phyloP scores from a whole-genome alignment of 2,329 filamentous ascomycete species.

The Colletotrichum eremochloae region DNA sequence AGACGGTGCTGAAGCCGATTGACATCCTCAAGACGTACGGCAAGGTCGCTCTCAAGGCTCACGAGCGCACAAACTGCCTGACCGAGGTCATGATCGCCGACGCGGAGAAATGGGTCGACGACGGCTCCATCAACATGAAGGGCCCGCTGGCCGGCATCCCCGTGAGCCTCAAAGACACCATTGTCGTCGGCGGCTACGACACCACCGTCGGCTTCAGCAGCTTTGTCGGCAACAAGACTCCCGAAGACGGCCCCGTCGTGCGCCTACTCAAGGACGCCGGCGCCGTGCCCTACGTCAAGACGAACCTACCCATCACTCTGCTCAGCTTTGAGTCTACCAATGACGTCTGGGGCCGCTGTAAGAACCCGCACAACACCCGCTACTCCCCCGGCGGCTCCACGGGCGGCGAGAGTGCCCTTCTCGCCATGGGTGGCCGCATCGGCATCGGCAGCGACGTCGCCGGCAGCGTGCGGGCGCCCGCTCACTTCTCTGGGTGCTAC shows the following conservation, averaged over 20 bases:
- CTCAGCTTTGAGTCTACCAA: slow-evolving; percentile 87
- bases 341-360: slow-evolving; percentile 83
- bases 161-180: slow-evolving; percentile 84
- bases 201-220: slow-evolving; percentile 84
- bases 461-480: slow-evolving; percentile 87
- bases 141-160: slow-evolving; percentile 90
- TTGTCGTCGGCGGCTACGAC: slow-evolving; percentile 87
- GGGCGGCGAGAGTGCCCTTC: slow-evolving; percentile 84
- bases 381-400: slow-evolving; percentile 93
- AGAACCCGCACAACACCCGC: slow-evolving; percentile 85
- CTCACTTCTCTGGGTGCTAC: slow-evolving; percentile 92
- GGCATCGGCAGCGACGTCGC: slow-evolving; percentile 93
- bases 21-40: slow-evolving; percentile 88
- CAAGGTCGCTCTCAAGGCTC: slow-evolving; percentile 86
- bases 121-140: slow-evolving; percentile 75
- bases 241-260: slow-evolving; percentile 79
- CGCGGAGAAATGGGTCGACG: slow-evolving; percentile 78
- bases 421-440: slow-evolving; percentile 87
- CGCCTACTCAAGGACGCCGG: slow-evolving; percentile 87
- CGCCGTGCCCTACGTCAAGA: slow-evolving; percentile 93
- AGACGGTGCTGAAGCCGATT: slow-evolving; percentile 72
- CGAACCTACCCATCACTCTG: slow-evolving; percentile 87
- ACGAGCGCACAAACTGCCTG: slow-evolving; percentile 88
- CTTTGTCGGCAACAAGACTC: slow-evolving; percentile 75
- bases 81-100: slow-evolving; percentile 87